A percentile compares a stretch with the other conserved stretches of the same genome.
Evolutionary conservation across 2,329 filamentous ascomycete genomes (phyloP).

Genomic region (Colletotrichum euphorbiae): DNA sequence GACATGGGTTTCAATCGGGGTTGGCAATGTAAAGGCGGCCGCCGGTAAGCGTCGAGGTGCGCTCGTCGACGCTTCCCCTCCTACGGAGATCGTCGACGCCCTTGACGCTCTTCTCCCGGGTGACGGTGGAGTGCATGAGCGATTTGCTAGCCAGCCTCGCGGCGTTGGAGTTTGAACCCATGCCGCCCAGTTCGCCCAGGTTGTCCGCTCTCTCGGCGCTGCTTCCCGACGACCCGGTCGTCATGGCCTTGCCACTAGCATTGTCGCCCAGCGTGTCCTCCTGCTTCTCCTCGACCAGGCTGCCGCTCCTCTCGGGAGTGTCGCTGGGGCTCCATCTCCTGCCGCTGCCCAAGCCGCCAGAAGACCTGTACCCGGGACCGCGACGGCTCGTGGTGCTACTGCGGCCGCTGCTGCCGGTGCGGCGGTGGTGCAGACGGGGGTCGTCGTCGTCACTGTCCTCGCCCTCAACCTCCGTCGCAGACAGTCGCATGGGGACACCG

Average conservation of each 20-base stretch:
- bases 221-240: constrained; percentile 65
- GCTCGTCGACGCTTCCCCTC: constrained; percentile 85
- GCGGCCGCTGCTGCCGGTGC: constrained; percentile 80
- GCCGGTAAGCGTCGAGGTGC: constrained; percentile 77
- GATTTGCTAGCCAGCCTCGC: constrained; percentile 69
- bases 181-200: constrained; percentile 68
- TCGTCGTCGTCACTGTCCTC: constrained; percentile 85
- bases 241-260: constrained; percentile 61
- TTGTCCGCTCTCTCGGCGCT: constrained; percentile 71
- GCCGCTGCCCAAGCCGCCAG: constrained; percentile 57
- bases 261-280: constrained; percentile 50
- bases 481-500: constrained; percentile 90
- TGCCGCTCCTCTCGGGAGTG: constrained; percentile 67
- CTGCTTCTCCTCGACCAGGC: constrained; percentile 58
- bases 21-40: constrained; percentile 87
- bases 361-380: constrained; percentile 62
- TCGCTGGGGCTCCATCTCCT: constrained; percentile 65
- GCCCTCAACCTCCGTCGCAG: constrained; percentile 94
- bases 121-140: constrained; percentile 66
- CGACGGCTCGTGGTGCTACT: constrained; percentile 69
- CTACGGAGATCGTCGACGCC: constrained; percentile 78
- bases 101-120: constrained; percentile 74
- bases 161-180: constrained; percentile 52
- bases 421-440: constrained; percentile 70
- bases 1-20: constrained; percentile 68